Percentiles rank a stretch among this genome's conserved stretches.
These are phyloP conservation scores for Jimgerdemannia flammicorona DNA, from an alignment of 192 early-diverging fungal genomes.

Conservation along the genomic window DNA sequence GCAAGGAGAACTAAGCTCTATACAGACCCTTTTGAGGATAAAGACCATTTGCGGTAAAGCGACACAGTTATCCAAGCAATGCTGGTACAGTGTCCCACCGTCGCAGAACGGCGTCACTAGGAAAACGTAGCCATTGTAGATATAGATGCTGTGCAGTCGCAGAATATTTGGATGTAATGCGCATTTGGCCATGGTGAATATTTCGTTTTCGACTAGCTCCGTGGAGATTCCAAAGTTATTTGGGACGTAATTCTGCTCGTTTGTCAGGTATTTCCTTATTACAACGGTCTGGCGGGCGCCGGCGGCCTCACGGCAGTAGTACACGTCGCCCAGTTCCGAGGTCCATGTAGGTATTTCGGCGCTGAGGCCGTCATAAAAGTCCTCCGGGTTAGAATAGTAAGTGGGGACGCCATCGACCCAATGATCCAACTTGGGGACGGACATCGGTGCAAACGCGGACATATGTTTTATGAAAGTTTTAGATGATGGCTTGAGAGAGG, in stretches of 20 bases:
- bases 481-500: neutral
- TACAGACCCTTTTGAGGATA: constrained; percentile 26
- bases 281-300: neutral
- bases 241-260: constrained; percentile 21
- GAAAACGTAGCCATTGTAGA: constrained; percentile 28
- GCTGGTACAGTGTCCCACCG: constrained; percentile 31
- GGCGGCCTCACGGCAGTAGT: constrained; percentile 23
- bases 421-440: neutral
- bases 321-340: constrained; percentile 34
- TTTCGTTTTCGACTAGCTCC: constrained; percentile 38
- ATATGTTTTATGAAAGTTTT: neutral
- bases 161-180: constrained; percentile 26
- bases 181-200: constrained; percentile 35
- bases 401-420: constrained; percentile 30
- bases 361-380: constrained; percentile 26
- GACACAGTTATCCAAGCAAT: constrained; percentile 32
- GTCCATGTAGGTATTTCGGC: constrained; percentile 30
- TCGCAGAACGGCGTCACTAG: constrained; percentile 34
- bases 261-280: constrained; percentile 6
- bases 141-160: constrained; percentile 21
- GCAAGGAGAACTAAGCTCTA: neutral
- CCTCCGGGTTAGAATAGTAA: constrained; percentile 26
- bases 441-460: neutral
- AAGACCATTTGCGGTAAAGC: constrained; percentile 25
- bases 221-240: constrained; percentile 34